Percentiles rank a stretch among this genome's conserved stretches.
Conservation (phyloP, 768 basidiomycete genomes). For the Lactifluus pinguis region DNA sequence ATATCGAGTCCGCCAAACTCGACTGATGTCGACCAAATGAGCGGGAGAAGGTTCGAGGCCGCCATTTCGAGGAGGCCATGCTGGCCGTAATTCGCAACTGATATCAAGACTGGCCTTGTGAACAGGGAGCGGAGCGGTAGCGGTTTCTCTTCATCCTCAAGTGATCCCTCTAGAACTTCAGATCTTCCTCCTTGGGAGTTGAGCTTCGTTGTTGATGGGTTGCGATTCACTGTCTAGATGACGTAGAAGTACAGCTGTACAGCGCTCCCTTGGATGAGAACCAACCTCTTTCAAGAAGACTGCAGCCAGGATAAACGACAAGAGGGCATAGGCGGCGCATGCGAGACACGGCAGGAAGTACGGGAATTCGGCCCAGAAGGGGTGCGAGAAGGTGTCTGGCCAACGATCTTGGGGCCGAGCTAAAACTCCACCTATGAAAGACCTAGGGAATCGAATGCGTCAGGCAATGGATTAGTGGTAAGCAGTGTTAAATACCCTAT, state of each 20-base stretch:
- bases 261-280: neutral
- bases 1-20: constrained; percentile 24
- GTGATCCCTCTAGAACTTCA: neutral
- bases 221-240: neutral
- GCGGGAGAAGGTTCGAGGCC: constrained; percentile 32
- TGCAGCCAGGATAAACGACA: neutral
- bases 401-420: too few relatives aligned
- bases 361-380: constrained; percentile 21
- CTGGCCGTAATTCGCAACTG: constrained; percentile 36
- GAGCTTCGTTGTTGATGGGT: neutral
- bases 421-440: neutral
- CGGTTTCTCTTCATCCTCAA: constrained; percentile 1
- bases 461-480: too few relatives aligned
- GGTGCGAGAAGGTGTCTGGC: neutral
- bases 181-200: too few relatives aligned
- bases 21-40: constrained; percentile 39
- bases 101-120: constrained; percentile 30
- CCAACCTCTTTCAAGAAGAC: too few relatives aligned
- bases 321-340: neutral
- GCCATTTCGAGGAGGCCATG: constrained; percentile 36
- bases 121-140: constrained; percentile 29
- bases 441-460: too few relatives aligned
- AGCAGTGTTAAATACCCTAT: too few relatives aligned
- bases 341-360: constrained; percentile 16
- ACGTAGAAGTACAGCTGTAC: too few relatives aligned